Evolutionary conservation across 352 stramenopile genomes (phyloP).

Genomic region (Ophiocytium majus): DNA sequence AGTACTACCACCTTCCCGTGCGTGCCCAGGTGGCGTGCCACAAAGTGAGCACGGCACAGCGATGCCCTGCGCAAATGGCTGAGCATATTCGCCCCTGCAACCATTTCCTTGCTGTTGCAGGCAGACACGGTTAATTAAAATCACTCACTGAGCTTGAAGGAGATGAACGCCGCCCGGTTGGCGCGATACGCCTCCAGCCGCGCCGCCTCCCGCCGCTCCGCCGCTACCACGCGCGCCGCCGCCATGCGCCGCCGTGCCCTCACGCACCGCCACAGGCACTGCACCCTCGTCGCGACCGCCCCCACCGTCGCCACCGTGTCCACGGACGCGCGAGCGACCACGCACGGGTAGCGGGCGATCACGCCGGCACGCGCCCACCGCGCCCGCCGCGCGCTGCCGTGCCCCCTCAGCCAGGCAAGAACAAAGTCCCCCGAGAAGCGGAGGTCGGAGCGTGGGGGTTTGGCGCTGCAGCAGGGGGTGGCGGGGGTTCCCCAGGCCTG

Average conservation of each 20-base stretch:
- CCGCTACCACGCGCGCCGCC: not conserved
- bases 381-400: not conserved
- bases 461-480: not conserved
- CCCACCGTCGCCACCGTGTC: not conserved
- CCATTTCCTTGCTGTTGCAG: no score
- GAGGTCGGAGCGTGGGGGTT: not conserved
- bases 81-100: not conserved
- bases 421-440: not conserved
- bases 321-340: not conserved
- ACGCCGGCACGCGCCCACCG: not conserved
- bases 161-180: not conserved
- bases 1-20: no score
- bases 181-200: not conserved
- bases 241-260: not conserved
- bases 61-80: no score
- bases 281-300: not conserved
- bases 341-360: not conserved
- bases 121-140: not conserved
- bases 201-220: not conserved
- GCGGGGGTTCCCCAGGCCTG: not conserved
- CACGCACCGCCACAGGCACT: not conserved
- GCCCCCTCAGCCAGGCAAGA: not conserved
- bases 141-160: not conserved
- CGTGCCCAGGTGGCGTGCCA: no score
- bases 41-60: no score